Evolutionary conservation across 2,329 filamentous ascomycete genomes (phyloP).

Genomic region (Bipolaris victoriae): DNA sequence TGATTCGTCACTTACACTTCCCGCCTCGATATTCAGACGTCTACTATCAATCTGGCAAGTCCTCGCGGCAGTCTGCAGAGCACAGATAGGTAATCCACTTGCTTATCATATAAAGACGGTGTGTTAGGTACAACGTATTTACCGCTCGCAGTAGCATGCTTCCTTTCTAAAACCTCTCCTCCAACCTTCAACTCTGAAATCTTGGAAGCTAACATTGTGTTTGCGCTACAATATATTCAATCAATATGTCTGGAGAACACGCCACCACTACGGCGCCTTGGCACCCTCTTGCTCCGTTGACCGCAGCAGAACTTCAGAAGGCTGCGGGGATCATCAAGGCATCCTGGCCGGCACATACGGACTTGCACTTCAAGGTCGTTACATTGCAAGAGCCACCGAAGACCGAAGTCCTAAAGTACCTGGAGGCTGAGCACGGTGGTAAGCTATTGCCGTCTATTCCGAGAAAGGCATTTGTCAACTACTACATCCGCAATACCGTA

Average conservation of each 20-base stretch:
- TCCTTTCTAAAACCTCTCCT: neutral
- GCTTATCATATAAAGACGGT: conserved; percentile 27
- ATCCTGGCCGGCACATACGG: conserved; percentile 62
- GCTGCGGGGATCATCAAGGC: conserved; percentile 58
- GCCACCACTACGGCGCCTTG: conserved; percentile 29
- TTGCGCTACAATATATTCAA: neutral
- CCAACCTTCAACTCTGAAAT: neutral
- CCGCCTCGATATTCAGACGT: conserved; percentile 1
- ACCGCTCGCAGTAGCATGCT: neutral
- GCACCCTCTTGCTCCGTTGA: conserved; percentile 68
- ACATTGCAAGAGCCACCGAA: conserved; percentile 71
- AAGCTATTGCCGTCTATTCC: conserved; percentile 58
- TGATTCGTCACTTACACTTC: conserved; percentile 8
- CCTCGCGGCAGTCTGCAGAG: conserved; percentile 25
- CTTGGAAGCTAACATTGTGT: neutral
- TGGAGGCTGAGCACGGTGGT: conserved; percentile 66
- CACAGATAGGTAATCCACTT: conserved; percentile 22
- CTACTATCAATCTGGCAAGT: conserved; percentile 34
- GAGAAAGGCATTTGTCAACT: conserved; percentile 63
- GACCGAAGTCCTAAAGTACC: conserved; percentile 63
- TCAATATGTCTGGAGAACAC: conserved; percentile 40
- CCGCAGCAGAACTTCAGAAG: conserved; percentile 62
- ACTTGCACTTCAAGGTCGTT: conserved; percentile 70
- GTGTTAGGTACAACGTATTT: conserved; percentile 14
- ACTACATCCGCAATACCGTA: conserved; percentile 66